Percentiles rank a stretch among this genome's conserved stretches.
These are phyloP conservation scores for Penicillium roqueforti DNA, from an alignment of 495 filamentous ascomycete genomes.

Conservation along the genomic window DNA sequence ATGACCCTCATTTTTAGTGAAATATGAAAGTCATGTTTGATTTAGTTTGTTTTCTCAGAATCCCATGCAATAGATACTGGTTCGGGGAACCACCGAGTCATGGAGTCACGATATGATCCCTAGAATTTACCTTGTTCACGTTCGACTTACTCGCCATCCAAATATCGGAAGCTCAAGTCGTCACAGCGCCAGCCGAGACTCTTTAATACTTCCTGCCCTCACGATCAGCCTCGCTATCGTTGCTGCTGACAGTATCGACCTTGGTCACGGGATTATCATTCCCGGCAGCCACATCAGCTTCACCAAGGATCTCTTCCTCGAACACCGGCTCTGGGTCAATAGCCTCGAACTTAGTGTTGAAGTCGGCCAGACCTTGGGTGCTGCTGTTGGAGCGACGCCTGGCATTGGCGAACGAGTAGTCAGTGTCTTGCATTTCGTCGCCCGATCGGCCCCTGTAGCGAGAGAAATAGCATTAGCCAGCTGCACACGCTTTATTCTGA, in stretches of 20 bases:
- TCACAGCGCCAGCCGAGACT: not conserved
- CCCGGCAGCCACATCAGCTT: constrained; percentile 31
- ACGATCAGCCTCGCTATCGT: constrained; percentile 17
- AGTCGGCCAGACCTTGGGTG: constrained; percentile 59
- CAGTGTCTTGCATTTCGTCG: constrained; percentile 75
- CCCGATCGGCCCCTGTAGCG: constrained; percentile 70
- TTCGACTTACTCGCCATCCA: not conserved
- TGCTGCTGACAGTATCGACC: constrained; percentile 25
- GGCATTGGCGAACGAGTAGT: constrained; percentile 76
- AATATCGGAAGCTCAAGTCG: not conserved
- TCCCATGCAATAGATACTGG: not conserved
- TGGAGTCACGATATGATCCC: not conserved
- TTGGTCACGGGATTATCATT: constrained; percentile 20
- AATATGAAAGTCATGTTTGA: not conserved
- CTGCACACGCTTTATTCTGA: not conserved
- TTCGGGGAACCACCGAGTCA: not conserved
- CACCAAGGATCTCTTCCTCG: constrained; percentile 73
- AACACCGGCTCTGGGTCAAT: constrained; percentile 81
- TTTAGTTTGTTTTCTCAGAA: not conserved
- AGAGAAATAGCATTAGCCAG: constrained; percentile 8
- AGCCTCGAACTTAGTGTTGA: constrained; percentile 89
- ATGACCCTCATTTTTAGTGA: not conserved
- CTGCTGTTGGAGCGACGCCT: constrained; percentile 92
- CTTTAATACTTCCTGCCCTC: constrained; percentile 10
- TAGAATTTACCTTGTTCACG: not conserved